A percentile compares a stretch with the other conserved stretches of the same genome.
These are phyloP conservation scores for Trametes cinnabarina DNA, from an alignment of 768 basidiomycete species.

Conservation along the genomic window DNA sequence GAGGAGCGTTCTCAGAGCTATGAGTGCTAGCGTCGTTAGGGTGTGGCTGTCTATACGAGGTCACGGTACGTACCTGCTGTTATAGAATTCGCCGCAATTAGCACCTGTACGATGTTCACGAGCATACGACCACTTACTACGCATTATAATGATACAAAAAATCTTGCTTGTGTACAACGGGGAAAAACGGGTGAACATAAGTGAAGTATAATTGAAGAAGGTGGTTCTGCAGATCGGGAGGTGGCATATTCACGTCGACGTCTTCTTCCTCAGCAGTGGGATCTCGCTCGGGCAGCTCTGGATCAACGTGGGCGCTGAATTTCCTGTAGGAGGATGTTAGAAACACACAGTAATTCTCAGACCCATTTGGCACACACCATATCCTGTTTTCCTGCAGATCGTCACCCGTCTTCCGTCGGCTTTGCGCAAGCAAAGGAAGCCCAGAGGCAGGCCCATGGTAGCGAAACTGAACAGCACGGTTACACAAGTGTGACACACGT, in stretches of 20 bases:
- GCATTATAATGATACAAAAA: slow-evolving; percentile 58
- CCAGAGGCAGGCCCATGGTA: slow-evolving; percentile 82
- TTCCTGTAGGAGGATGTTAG: slow-evolving; percentile 16
- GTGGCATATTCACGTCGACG: slow-evolving; percentile 45
- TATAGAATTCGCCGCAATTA: background rate
- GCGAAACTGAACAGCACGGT: slow-evolving; percentile 53
- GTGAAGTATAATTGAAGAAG: slow-evolving; percentile 77
- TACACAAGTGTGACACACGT: slow-evolving; percentile 8
- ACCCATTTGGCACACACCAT: slow-evolving; percentile 15
- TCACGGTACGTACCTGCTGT: background rate
- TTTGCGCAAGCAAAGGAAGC: slow-evolving; percentile 67
- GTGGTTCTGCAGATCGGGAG: slow-evolving; percentile 59
- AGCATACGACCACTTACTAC: slow-evolving; percentile 4
- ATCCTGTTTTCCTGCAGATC: slow-evolving; percentile 53
- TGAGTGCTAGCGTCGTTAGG: background rate
- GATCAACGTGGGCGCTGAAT: slow-evolving; percentile 14
- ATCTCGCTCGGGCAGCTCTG: background rate
- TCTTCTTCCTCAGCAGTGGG: slow-evolving; percentile 7
- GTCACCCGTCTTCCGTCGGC: slow-evolving; percentile 63
- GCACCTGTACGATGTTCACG: background rate
- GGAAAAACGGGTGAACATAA: slow-evolving; percentile 81
- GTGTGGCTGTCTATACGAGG: background rate
- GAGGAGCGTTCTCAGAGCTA: background rate
- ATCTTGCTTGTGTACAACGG: slow-evolving; percentile 69
- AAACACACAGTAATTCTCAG: no score